Conservation (phyloP, 352 stramenopile species). For the Phytopythium kandeliae region DNA sequence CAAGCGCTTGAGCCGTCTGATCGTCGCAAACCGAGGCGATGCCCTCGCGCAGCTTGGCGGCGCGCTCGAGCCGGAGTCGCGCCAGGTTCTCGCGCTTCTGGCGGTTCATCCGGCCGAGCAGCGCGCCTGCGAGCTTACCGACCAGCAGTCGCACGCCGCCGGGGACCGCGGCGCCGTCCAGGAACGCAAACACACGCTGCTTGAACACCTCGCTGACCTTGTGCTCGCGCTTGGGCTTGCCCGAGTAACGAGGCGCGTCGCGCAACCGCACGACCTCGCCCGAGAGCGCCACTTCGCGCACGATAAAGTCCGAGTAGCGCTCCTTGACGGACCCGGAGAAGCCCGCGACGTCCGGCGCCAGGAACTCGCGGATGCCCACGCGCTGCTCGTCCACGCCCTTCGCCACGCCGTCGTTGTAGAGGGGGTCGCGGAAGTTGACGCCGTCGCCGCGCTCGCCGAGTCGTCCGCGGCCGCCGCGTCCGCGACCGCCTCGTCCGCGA, state of each 20-base stretch:
- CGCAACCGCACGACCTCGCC: conserved; percentile 57
- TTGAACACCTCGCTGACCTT: conserved; percentile 80
- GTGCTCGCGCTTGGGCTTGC: conserved; percentile 30
- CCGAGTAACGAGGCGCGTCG: conserved; percentile 46
- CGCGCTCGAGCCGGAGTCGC: conserved; percentile 30
- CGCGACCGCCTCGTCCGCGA: conserved; percentile 12
- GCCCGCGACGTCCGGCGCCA: conserved; percentile 48
- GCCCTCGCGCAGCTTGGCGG: conserved; percentile 35
- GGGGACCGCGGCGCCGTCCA: conserved; percentile 43
- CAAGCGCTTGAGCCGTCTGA: conserved; percentile 29
- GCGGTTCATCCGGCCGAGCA: conserved; percentile 64
- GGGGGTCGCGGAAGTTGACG: conserved; percentile 40
- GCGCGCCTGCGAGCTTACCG: conserved; percentile 41
- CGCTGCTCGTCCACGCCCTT: conserved; percentile 71
- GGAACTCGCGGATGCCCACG: conserved; percentile 71
- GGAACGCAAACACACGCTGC: conserved; percentile 55
- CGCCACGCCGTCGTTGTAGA: conserved; percentile 71
- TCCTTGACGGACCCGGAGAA: conserved; percentile 88
- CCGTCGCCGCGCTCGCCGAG: conserved; percentile 14
- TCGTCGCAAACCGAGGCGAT: conserved; percentile 40
- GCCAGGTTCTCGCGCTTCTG: conserved; percentile 38
- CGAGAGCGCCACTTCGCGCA: conserved; percentile 72
- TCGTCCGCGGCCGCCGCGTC: conserved; percentile 13
- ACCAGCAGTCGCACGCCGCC: conserved; percentile 40
- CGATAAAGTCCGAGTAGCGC: conserved; percentile 90